Evolutionary conservation across 495 filamentous ascomycete species (phyloP).

Genomic region (Xylona heveae): DNA sequence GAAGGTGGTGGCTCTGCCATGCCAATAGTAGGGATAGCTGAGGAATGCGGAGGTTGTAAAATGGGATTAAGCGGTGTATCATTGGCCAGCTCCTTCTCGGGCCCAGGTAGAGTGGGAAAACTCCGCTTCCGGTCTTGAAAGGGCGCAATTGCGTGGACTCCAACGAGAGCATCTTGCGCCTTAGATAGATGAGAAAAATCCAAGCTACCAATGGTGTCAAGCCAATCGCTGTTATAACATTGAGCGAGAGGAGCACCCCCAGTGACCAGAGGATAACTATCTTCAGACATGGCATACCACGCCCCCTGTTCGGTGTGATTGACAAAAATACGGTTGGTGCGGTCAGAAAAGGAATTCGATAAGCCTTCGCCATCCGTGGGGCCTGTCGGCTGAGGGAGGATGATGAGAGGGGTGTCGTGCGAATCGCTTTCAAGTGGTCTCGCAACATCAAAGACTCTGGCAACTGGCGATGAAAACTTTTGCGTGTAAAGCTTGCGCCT

Average conservation of each 20-base stretch:
- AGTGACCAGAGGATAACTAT: slow-evolving; percentile 61
- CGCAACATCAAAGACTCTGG: slow-evolving; percentile 76
- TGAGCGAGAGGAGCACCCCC: slow-evolving; percentile 42
- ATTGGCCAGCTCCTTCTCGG: slow-evolving; percentile 11
- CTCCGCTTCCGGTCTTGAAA: slow-evolving; percentile 6
- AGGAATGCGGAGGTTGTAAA: neutral
- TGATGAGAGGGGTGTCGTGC: slow-evolving; percentile 40
- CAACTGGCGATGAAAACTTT: slow-evolving; percentile 65
- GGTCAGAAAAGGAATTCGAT: slow-evolving; percentile 31
- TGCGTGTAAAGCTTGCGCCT: slow-evolving; percentile 34
- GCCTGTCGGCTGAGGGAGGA: slow-evolving; percentile 67
- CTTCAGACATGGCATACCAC: slow-evolving; percentile 89
- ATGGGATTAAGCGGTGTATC: slow-evolving; percentile 18
- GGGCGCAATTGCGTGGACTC: slow-evolving; percentile 25
- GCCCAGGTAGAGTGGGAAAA: slow-evolving; percentile 14
- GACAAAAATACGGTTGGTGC: slow-evolving; percentile 54
- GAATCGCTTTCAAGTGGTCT: slow-evolving; percentile 37
- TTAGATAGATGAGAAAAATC: slow-evolving; percentile 18
- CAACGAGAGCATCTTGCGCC: slow-evolving; percentile 26
- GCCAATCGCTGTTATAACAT: slow-evolving; percentile 32
- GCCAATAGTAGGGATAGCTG: slow-evolving; percentile 2
- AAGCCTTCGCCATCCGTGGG: slow-evolving; percentile 32
- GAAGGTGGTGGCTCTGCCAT: slow-evolving; percentile 6
- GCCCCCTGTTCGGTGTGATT: slow-evolving; percentile 67
- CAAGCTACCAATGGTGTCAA: slow-evolving; percentile 16